These are phyloP conservation scores for Alternaria atra DNA, from an alignment of 2,329 filamentous ascomycete genomes.

Conservation along the genomic window DNA sequence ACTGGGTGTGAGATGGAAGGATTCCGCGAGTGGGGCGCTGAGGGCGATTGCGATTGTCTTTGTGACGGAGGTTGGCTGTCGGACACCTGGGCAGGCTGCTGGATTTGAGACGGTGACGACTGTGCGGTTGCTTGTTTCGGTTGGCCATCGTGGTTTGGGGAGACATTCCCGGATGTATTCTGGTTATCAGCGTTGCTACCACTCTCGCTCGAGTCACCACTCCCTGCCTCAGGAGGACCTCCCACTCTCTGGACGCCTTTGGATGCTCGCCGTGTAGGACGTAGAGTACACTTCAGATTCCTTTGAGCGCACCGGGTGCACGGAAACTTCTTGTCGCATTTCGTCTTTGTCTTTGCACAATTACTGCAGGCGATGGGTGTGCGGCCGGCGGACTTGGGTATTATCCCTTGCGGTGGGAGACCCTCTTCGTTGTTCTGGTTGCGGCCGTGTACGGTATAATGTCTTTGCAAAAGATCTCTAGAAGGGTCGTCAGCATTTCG, in stretches of 20 bases:
- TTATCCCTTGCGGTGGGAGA: conserved; percentile 59
- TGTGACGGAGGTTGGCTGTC: conserved; percentile 30
- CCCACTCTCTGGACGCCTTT: conserved; percentile 51
- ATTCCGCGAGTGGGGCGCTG: conserved; percentile 43
- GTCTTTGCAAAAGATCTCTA: conserved; percentile 61
- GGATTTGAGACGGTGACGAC: conserved; percentile 32
- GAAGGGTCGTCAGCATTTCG: conserved; percentile 22
- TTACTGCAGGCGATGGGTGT: conserved; percentile 64
- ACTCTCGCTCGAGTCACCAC: conserved; percentile 47
- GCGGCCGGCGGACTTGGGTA: conserved; percentile 61
- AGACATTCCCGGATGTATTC: conserved; percentile 45
- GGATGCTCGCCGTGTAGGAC: conserved; percentile 59
- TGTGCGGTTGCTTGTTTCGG: conserved; percentile 35
- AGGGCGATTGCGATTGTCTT: conserved; percentile 45
- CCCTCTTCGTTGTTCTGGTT: conserved; percentile 61
- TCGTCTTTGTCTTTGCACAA: conserved; percentile 64
- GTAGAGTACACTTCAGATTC: conserved; percentile 58
- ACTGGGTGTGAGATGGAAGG: conserved; percentile 45
- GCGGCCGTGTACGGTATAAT: conserved; percentile 62
- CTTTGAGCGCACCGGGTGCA: conserved; percentile 61
- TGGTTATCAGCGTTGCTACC: conserved; percentile 43
- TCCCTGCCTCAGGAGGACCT: conserved; percentile 35
- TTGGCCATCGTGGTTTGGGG: conserved; percentile 42
- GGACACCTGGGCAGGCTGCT: conserved; percentile 23
- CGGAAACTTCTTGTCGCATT: conserved; percentile 65